Evolutionary conservation across 495 filamentous ascomycete genomes (phyloP).

Genomic region (Aspergillus cavernicola): DNA sequence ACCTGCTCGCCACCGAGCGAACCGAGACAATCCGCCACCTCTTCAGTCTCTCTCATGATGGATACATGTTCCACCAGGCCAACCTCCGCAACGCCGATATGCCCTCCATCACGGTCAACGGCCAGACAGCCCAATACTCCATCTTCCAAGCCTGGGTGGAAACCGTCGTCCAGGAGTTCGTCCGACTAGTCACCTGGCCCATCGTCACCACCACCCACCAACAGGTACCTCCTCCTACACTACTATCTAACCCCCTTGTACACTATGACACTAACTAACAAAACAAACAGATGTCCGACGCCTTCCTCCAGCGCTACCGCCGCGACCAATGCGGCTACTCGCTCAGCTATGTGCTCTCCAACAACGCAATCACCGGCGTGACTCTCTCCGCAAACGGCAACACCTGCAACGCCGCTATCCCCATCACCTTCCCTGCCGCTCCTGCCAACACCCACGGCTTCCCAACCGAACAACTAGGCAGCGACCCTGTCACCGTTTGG

Average conservation of each 20-base stretch:
- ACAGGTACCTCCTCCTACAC: conserved; percentile 27
- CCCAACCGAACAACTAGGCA: conserved; percentile 53
- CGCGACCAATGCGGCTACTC: conserved; percentile 53
- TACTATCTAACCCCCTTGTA: neutral
- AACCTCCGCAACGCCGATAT: conserved; percentile 54
- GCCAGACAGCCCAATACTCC: conserved; percentile 44
- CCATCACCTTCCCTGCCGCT: conserved; percentile 52
- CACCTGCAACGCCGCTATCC: conserved; percentile 49
- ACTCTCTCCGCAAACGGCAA: conserved; percentile 50
- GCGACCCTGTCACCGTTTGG: conserved; percentile 59
- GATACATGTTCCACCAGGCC: conserved; percentile 53
- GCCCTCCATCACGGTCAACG: conserved; percentile 47
- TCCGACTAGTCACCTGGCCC: conserved; percentile 56
- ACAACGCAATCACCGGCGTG: conserved; percentile 46
- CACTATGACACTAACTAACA: neutral
- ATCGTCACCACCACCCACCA: conserved; percentile 53
- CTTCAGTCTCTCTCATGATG: conserved; percentile 50
- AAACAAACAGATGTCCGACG: conserved; percentile 37
- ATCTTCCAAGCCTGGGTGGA: conserved; percentile 63
- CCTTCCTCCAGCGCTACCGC: conserved; percentile 49
- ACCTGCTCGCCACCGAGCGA: conserved; percentile 47
- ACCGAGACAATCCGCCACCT: conserved; percentile 53
- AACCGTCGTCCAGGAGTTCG: conserved; percentile 52
- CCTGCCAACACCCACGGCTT: conserved; percentile 40
- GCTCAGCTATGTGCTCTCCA: conserved; percentile 41